Percentiles rank a stretch among this genome's conserved stretches.
These are phyloP conservation scores for Curvularia hawaiiensis DNA, from an alignment of 2,329 filamentous ascomycete species.

Conservation along the genomic window DNA sequence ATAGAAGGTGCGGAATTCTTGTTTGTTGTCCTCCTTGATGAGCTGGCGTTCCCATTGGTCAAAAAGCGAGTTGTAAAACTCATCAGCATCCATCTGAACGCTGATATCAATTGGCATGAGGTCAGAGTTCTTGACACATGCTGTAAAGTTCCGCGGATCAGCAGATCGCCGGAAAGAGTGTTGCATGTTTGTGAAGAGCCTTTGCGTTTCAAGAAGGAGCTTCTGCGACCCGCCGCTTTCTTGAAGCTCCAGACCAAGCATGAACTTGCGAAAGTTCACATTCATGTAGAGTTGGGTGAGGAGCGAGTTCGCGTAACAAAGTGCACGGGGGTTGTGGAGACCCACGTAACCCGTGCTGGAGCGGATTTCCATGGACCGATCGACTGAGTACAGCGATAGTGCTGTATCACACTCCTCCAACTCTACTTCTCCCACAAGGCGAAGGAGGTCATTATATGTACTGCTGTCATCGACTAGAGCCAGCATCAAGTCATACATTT, in stretches of 20 bases:
- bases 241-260: conserved; percentile 63
- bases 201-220: conserved; percentile 77
- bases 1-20: conserved; percentile 79
- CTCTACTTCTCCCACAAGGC: conserved; percentile 29
- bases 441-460: conserved; percentile 37
- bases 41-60: conserved; percentile 90
- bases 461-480: conserved; percentile 40
- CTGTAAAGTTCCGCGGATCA: conserved; percentile 74
- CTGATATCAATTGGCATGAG: conserved; percentile 82
- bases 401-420: conserved; percentile 57
- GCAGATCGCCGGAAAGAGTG: conserved; percentile 75
- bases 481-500: conserved; percentile 45
- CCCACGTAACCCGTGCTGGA: conserved; percentile 84
- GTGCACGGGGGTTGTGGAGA: conserved; percentile 89
- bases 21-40: conserved; percentile 68
- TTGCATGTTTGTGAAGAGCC: conserved; percentile 85
- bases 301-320: conserved; percentile 95
- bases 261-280: conserved; percentile 80
- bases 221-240: conserved; percentile 64
- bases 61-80: conserved; percentile 94
- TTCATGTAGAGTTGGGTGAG: conserved; percentile 98
- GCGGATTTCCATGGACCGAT: conserved; percentile 71
- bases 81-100: conserved; percentile 96
- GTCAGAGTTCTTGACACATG: conserved; percentile 80
- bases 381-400: conserved; percentile 60